These are phyloP conservation scores for Plasmodium malariae DNA, from an alignment of 169 alveolate species.

Conservation along the genomic window DNA sequence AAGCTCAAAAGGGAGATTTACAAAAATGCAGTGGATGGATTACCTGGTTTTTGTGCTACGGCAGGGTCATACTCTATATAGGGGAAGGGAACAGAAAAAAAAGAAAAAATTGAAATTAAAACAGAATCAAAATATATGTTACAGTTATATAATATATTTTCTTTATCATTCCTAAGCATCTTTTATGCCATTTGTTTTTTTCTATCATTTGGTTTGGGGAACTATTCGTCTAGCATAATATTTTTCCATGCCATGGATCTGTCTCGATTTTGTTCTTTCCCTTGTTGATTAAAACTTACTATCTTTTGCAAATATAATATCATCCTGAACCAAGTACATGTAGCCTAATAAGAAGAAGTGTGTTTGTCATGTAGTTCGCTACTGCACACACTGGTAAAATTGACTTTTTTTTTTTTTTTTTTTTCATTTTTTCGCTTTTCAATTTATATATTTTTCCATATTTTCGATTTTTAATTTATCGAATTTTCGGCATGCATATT, in stretches of 20 bases:
- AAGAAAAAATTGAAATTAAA: neutral
- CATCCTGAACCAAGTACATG: constrained; percentile 29
- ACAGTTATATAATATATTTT: neutral
- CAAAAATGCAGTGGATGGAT: neutral
- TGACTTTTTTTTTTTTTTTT: no score
- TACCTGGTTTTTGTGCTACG: neutral
- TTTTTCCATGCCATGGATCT: no score
- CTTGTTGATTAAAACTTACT: neutral
- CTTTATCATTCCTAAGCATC: neutral
- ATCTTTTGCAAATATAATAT: constrained; percentile 2
- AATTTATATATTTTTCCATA: neutral
- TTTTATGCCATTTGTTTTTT: no score
- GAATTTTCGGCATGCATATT: neutral
- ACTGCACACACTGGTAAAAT: no score
- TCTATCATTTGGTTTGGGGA: no score
- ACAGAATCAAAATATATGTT: neutral
- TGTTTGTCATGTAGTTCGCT: no score
- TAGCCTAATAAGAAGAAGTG: constrained; percentile 11
- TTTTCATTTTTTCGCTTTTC: neutral
- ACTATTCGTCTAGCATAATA: no score
- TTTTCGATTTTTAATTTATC: no score
- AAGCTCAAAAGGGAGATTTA: no score
- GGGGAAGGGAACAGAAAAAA: no score
- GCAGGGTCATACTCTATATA: neutral
- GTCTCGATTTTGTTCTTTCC: neutral